Percentiles rank a stretch among this genome's conserved stretches.
These are phyloP conservation scores for Candida takata DNA, from an alignment of 805 yeast species.

Conservation along the genomic window DNA sequence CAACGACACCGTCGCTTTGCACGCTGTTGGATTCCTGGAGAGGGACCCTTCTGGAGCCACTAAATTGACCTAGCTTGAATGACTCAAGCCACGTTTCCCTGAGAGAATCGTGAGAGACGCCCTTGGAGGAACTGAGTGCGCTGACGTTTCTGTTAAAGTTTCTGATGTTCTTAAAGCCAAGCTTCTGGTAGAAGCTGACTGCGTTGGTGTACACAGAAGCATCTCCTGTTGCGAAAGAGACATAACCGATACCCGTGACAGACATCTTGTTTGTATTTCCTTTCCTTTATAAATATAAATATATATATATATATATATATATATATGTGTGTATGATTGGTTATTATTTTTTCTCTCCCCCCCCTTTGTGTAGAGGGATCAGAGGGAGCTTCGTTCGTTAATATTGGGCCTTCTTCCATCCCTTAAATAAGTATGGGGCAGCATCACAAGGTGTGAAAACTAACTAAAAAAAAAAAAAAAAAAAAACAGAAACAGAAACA, in stretches of 20 bases:
- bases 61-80: slow-evolving; percentile 51
- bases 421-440: not conserved
- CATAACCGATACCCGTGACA: slow-evolving; percentile 40
- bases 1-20: slow-evolving; percentile 38
- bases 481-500: too few relatives aligned
- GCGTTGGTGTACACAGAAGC: slow-evolving; percentile 38
- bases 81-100: slow-evolving; percentile 69
- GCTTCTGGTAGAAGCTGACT: slow-evolving; percentile 46
- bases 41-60: slow-evolving; percentile 51
- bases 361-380: too few relatives aligned
- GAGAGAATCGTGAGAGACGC: slow-evolving; percentile 59
- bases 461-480: not conserved
- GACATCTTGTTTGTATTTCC: slow-evolving; percentile 12
- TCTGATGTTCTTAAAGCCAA: slow-evolving; percentile 58
- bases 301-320: not conserved
- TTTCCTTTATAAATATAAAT: not conserved
- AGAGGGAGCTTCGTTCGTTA: too few relatives aligned
- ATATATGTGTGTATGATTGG: not conserved
- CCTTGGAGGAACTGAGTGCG: slow-evolving; percentile 35
- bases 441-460: not conserved
- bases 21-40: slow-evolving; percentile 35
- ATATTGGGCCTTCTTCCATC: too few relatives aligned
- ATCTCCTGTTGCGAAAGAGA: slow-evolving; percentile 54
- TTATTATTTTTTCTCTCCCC: too few relatives aligned
- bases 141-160: slow-evolving; percentile 46